phyloP scores from a whole-genome alignment of 2,329 filamentous ascomycete species.

The Bipolaris zeicola region DNA sequence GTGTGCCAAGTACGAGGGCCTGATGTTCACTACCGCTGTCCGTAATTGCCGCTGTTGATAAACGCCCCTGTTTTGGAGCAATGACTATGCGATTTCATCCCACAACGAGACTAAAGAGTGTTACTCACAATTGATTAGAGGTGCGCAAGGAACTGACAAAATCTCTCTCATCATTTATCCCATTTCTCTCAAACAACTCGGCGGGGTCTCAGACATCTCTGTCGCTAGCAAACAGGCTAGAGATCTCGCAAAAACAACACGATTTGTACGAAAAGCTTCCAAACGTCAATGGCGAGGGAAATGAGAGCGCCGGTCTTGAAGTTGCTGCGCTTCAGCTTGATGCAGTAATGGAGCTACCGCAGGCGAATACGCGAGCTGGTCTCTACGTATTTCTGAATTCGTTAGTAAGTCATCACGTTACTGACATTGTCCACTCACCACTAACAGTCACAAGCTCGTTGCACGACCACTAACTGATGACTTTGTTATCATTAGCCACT shows the following conservation, averaged over 20 bases:
- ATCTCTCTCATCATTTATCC: constrained; percentile 41
- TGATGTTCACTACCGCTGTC: no score
- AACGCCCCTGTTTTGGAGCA: no score
- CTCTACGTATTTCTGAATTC: constrained; percentile 86
- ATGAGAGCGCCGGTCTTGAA: constrained; percentile 47
- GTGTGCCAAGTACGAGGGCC: no score
- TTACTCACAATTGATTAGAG: constrained; percentile 25
- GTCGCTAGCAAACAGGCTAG: constrained; percentile 50
- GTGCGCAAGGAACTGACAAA: constrained; percentile 41
- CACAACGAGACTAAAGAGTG: neutral
- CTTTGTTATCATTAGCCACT: constrained; percentile 73
- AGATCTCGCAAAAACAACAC: constrained; percentile 49
- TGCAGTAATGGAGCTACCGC: constrained; percentile 67
- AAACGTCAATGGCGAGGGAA: constrained; percentile 50
- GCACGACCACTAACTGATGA: constrained; percentile 86
- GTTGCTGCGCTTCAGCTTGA: constrained; percentile 59
- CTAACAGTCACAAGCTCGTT: constrained; percentile 67
- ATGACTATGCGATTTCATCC: neutral
- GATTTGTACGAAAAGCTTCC: constrained; percentile 53
- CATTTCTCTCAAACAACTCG: constrained; percentile 62
- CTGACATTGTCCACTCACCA: neutral
- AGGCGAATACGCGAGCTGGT: constrained; percentile 77
- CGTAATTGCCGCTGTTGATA: no score
- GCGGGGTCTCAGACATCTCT: constrained; percentile 58
- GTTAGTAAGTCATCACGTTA: constrained; percentile 60